Conservation (phyloP, 805 yeast genomes). For the Metschnikowia corniflorae region DNA sequence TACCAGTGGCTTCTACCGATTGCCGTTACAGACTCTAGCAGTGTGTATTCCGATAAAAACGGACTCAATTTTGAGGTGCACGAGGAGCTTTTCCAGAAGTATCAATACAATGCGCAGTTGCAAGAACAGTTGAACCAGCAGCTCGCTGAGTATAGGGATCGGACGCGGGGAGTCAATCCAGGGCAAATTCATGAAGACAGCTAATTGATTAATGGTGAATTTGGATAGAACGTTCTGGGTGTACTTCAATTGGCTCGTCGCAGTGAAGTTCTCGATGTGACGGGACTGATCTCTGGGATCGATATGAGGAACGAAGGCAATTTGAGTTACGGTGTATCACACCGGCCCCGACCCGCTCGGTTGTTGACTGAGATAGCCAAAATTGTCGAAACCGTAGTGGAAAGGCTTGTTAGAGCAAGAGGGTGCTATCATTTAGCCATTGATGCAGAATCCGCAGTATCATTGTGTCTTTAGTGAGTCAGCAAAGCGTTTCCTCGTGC, state of each 20-base stretch:
- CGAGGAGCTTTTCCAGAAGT: slow-evolving; percentile 37
- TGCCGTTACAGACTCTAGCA: slow-evolving; percentile 16
- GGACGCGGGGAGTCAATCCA: slow-evolving; percentile 11
- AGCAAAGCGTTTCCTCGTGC: neutral
- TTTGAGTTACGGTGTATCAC: no score
- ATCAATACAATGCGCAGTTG: slow-evolving; percentile 39
- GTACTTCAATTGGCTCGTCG: no score
- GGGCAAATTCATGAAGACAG: no score
- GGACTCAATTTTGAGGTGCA: slow-evolving; percentile 55
- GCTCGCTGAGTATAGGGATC: slow-evolving; percentile 22
- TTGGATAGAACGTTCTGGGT: no score
- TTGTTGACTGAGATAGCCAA: no score
- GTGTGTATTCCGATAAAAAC: slow-evolving; percentile 23
- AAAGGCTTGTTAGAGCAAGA: neutral
- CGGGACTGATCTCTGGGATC: no score
- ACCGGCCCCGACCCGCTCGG: no score
- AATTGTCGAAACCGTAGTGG: neutral
- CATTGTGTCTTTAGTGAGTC: neutral
- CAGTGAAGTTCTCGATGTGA: no score
- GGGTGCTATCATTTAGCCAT: neutral
- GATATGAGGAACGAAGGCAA: no score
- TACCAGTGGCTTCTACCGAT: slow-evolving; percentile 71
- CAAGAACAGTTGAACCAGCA: slow-evolving; percentile 47
- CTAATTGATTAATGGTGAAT: no score
- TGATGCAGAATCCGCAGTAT: neutral